phyloP scores from a whole-genome alignment of 495 filamentous ascomycete genomes.

The Hypomontagnella submonticulosa region DNA sequence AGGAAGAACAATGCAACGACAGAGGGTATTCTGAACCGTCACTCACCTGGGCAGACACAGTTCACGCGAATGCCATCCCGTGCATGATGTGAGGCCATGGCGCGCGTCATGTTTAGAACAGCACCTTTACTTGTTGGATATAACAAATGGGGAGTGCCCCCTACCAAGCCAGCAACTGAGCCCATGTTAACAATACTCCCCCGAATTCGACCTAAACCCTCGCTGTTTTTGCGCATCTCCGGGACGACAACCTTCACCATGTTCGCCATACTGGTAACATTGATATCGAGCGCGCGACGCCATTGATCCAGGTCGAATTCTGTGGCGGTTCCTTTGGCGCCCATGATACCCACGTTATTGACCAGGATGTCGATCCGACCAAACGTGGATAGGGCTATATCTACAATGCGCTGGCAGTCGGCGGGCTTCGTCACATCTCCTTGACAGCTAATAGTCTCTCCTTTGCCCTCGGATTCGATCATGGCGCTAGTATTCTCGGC shows the following conservation, averaged over 20 bases:
- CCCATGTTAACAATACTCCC: slow-evolving; percentile 69
- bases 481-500: slow-evolving; percentile 62
- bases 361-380: slow-evolving; percentile 66
- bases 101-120: slow-evolving; percentile 67
- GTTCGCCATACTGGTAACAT: slow-evolving; percentile 68
- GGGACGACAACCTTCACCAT: slow-evolving; percentile 67
- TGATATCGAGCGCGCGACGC: slow-evolving; percentile 64
- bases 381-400: slow-evolving; percentile 53
- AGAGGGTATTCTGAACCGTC: not conserved
- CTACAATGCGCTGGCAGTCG: slow-evolving; percentile 59
- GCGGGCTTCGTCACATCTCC: slow-evolving; percentile 62
- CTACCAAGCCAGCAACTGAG: slow-evolving; percentile 65
- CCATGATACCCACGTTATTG: slow-evolving; percentile 68
- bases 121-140: slow-evolving; percentile 73
- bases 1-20: not conserved
- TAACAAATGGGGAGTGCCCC: slow-evolving; percentile 67
- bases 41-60: slow-evolving; percentile 66
- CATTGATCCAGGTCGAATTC: slow-evolving; percentile 66
- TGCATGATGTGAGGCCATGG: slow-evolving; percentile 69
- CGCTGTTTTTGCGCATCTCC: slow-evolving; percentile 61
- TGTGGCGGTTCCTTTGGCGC: slow-evolving; percentile 63
- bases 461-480: slow-evolving; percentile 47
- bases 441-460: slow-evolving; percentile 52
- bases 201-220: slow-evolving; percentile 28
- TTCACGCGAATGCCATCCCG: slow-evolving; percentile 66